Evolutionary conservation across 2,329 filamentous ascomycete genomes (phyloP).

Genomic region (Colletotrichum lupini): DNA sequence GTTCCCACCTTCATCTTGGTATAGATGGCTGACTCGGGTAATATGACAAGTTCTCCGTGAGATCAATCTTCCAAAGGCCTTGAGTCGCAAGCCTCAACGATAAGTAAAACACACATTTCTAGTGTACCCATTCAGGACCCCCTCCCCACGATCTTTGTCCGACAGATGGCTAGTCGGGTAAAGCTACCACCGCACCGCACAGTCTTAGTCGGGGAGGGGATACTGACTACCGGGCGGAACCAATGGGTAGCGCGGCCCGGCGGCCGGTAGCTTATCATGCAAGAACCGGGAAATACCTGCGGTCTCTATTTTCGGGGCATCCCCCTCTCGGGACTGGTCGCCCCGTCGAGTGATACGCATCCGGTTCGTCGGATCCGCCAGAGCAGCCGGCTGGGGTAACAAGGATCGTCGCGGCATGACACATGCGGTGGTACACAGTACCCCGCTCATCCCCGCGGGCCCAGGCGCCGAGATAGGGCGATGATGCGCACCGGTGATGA

Average conservation of each 20-base stretch:
- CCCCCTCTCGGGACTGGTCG: neutral
- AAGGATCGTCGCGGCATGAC: neutral
- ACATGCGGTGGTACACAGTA: neutral
- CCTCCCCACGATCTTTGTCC: too few relatives aligned
- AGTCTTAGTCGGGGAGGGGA: neutral
- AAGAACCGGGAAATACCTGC: neutral
- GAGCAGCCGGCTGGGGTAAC: conserved; percentile 9
- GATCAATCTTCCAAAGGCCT: too few relatives aligned
- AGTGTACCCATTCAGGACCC: too few relatives aligned
- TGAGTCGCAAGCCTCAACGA: too few relatives aligned
- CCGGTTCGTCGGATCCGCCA: conserved; percentile 3
- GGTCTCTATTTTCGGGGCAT: neutral
- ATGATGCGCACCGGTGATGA: neutral
- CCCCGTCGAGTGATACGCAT: neutral
- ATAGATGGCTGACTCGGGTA: too few relatives aligned
- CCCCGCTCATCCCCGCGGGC: conserved; percentile 10
- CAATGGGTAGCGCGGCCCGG: neutral
- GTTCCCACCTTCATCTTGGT: too few relatives aligned
- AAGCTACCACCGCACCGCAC: neutral
- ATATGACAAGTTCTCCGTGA: rapidly evolving
- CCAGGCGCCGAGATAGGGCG: conserved; percentile 10
- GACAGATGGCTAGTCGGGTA: neutral
- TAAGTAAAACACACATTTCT: too few relatives aligned
- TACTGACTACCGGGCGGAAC: neutral
- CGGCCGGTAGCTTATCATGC: conserved; percentile 9